These are phyloP conservation scores for Pseudotulostoma volvatum DNA, from an alignment of 495 filamentous ascomycete species.

Conservation along the genomic window DNA sequence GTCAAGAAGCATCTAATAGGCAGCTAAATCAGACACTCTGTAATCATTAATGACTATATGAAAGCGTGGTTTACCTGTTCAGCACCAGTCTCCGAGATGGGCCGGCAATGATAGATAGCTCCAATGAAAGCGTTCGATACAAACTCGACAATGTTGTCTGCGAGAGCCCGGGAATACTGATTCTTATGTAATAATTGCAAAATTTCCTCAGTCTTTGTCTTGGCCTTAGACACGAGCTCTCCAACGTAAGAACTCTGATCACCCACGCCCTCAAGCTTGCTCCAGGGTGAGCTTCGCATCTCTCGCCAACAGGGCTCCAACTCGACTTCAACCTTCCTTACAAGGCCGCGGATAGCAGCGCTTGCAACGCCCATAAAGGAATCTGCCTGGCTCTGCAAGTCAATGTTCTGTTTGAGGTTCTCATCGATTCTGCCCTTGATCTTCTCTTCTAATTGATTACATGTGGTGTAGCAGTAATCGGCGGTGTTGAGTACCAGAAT, in stretches of 20 bases:
- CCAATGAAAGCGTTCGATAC: conserved; percentile 61
- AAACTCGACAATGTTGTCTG: conserved; percentile 81
- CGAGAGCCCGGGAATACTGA: conserved; percentile 87
- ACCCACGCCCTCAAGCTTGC: conserved; percentile 80
- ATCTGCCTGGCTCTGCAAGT: conserved; percentile 84
- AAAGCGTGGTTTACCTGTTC: conserved; percentile 47
- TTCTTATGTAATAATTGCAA: conserved; percentile 70
- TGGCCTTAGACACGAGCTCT: conserved; percentile 58
- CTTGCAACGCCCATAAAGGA: conserved; percentile 90
- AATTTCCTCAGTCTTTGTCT: conserved; percentile 52
- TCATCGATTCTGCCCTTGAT: conserved; percentile 79
- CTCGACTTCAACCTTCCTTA: conserved; percentile 64
- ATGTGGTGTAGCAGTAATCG: conserved; percentile 91
- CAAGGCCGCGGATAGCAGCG: conserved; percentile 68
- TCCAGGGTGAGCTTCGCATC: conserved; percentile 96
- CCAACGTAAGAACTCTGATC: conserved; percentile 88
- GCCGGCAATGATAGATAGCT: conserved; percentile 75
- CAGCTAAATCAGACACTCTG: conserved; percentile 2
- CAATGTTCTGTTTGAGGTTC: conserved; percentile 55
- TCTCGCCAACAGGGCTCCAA: conserved; percentile 84
- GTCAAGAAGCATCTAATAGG: conserved; percentile 69
- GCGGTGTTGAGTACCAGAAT: conserved; percentile 87
- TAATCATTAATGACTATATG: not conserved
- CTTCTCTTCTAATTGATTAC: conserved; percentile 82
- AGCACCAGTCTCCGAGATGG: conserved; percentile 85